These are phyloP conservation scores for Closterium sp. DNA, from an alignment of 139 green algal species.

Conservation along the genomic window DNA sequence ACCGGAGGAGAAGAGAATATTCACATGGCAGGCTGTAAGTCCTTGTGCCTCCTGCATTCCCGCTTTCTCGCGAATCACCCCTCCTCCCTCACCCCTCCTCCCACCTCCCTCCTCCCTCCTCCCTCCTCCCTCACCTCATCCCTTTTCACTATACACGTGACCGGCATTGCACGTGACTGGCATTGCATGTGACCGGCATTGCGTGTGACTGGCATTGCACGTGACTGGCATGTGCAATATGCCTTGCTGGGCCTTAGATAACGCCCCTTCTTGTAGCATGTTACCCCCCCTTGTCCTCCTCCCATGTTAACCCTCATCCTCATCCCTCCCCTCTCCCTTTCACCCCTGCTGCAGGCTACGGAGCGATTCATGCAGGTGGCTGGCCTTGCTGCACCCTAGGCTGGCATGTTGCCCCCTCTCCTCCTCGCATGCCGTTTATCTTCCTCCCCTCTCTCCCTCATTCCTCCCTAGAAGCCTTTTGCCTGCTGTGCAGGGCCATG, in stretches of 20 bases:
- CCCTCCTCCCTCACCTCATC: too few species aligned
- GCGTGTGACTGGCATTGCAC: background rate
- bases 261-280: background rate
- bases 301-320: too few species aligned
- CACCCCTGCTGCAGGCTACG: conserved; percentile 1
- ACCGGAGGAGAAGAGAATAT: conserved; percentile 26
- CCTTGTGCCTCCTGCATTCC: background rate
- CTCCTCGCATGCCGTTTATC: too few species aligned
- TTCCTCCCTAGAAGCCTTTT: too few species aligned
- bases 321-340: background rate
- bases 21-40: conserved; percentile 40
- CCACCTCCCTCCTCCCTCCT: background rate
- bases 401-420: too few species aligned
- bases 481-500: too few species aligned
- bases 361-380: conserved; percentile 30
- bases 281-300: too few species aligned
- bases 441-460: too few species aligned
- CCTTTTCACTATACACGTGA: too few species aligned
- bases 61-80: background rate
- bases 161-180: too few species aligned
- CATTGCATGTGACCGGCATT: too few species aligned
- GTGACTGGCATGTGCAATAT: background rate
- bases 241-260: background rate
- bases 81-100: background rate
- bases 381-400: conserved; percentile 4